Evolutionary conservation across 2,329 filamentous ascomycete species (phyloP).

Genomic region (Chaetoscypha palmicola): DNA sequence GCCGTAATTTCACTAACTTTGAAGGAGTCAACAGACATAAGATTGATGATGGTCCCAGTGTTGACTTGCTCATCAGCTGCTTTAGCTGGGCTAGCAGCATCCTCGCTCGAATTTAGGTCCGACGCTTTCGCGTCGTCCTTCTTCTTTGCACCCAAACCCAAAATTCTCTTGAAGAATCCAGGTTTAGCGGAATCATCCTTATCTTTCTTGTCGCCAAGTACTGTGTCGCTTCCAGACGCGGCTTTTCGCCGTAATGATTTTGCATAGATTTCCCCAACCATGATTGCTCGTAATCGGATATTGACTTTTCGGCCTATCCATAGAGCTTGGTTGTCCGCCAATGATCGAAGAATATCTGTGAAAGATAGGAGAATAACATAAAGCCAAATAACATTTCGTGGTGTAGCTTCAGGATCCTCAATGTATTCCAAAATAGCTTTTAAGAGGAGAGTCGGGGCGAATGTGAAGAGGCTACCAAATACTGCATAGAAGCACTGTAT

Average conservation of each 20-base stretch:
- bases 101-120: slow-evolving; percentile 5
- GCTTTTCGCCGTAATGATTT: slow-evolving; percentile 91
- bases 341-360: slow-evolving; percentile 72
- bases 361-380: slow-evolving; percentile 87
- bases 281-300: slow-evolving; percentile 85
- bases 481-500: slow-evolving; percentile 75
- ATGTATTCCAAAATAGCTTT: slow-evolving; percentile 91
- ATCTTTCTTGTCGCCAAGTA: slow-evolving; percentile 52
- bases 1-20: slow-evolving; percentile 93
- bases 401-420: slow-evolving; percentile 69
- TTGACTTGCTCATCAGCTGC: slow-evolving; percentile 69
- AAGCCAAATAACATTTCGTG: slow-evolving; percentile 86
- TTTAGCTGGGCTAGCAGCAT: slow-evolving; percentile 19
- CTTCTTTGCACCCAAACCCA: slow-evolving; percentile 44
- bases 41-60: slow-evolving; percentile 95
- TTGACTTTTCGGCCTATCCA: slow-evolving; percentile 94
- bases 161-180: slow-evolving; percentile 42
- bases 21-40: slow-evolving; percentile 99
- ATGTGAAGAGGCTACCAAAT: slow-evolving; percentile 75
- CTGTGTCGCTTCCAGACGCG: slow-evolving; percentile 66
- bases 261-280: slow-evolving; percentile 94
- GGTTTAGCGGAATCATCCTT: slow-evolving; percentile 37
- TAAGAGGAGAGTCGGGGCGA: slow-evolving; percentile 83
- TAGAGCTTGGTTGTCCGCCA: slow-evolving; percentile 77
- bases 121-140: slow-evolving; percentile 37